Conservation (phyloP, 2,329 filamentous ascomycete genomes). For the Pestalotiopsis sp. region DNA sequence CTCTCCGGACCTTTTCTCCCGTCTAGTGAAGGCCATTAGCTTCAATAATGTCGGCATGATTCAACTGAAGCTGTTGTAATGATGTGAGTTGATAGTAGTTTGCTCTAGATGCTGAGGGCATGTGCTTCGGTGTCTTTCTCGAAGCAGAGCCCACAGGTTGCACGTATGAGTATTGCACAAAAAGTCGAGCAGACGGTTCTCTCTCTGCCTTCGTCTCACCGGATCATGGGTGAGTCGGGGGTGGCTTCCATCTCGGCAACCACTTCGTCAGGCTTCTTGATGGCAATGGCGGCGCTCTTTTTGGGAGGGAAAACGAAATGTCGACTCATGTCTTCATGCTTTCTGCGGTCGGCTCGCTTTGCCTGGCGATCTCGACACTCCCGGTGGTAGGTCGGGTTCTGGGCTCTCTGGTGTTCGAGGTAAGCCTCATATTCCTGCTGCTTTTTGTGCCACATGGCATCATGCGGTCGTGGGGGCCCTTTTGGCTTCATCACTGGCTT, state of each 20-base stretch:
- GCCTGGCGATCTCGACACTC: conserved; percentile 31
- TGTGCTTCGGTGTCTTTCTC: too few relatives aligned
- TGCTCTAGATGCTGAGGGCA: too few relatives aligned
- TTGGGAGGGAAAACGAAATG: not conserved
- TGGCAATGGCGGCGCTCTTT: conserved; percentile 4
- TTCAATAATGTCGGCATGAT: too few relatives aligned
- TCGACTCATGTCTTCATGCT: not conserved
- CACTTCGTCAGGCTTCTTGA: not conserved
- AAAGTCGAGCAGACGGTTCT: too few relatives aligned
- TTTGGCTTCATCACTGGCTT: conserved; percentile 34
- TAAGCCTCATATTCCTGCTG: conserved; percentile 34
- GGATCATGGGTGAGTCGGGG: not conserved
- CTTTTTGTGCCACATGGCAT: conserved; percentile 20
- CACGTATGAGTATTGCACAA: too few relatives aligned
- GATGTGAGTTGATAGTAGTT: too few relatives aligned
- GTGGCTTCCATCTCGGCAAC: not conserved
- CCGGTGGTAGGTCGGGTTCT: conserved; percentile 25
- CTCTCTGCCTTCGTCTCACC: too few relatives aligned
- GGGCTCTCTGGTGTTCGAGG: conserved; percentile 28
- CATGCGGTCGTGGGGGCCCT: conserved; percentile 23
- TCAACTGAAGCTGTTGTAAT: too few relatives aligned
- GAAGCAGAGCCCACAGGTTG: too few relatives aligned
- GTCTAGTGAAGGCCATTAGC: too few relatives aligned
- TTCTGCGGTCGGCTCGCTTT: conserved; percentile 24
- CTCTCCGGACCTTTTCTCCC: too few relatives aligned